Evolutionary conservation across 202 grass and related monocot species (phyloP).

Genomic region (Panicum virgatum): DNA sequence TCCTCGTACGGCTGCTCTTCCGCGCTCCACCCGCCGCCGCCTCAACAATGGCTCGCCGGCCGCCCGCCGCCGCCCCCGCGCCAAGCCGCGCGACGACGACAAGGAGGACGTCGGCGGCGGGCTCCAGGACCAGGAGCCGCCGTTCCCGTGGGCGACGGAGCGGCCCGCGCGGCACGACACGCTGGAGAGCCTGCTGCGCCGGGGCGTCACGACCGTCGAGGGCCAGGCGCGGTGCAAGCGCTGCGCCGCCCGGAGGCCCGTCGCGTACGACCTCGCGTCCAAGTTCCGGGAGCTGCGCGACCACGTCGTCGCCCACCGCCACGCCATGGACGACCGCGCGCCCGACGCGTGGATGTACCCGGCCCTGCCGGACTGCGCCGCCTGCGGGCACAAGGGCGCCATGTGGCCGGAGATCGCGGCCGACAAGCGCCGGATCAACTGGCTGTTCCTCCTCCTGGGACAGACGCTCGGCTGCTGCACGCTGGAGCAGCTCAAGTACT

Average conservation of each 20-base stretch:
- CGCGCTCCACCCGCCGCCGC: constrained; percentile 8
- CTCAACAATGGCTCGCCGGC: not conserved
- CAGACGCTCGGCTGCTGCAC: constrained; percentile 72
- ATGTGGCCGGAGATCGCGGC: constrained; percentile 52
- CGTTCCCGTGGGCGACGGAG: constrained; percentile 63
- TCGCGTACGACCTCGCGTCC: constrained; percentile 51
- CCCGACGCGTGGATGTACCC: constrained; percentile 42
- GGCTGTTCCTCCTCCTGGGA: constrained; percentile 68
- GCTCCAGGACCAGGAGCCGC: not conserved
- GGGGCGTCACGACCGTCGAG: constrained; percentile 45
- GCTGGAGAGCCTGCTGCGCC: constrained; percentile 28
- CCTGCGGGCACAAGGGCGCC: constrained; percentile 21
- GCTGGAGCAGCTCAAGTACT: constrained; percentile 73
- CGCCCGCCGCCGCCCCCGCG: not conserved
- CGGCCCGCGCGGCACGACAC: constrained; percentile 40
- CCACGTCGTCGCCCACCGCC: constrained; percentile 36
- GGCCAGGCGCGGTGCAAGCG: constrained; percentile 54
- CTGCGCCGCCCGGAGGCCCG: not conserved
- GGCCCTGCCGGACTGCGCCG: constrained; percentile 37
- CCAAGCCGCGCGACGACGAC: not conserved
- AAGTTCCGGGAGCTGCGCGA: constrained; percentile 48
- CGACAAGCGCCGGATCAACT: constrained; percentile 65
- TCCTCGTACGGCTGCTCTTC: not conserved
- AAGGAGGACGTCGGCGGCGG: not conserved
- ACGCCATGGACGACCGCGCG: constrained; percentile 64